phyloP scores from a whole-genome alignment of 441 rosid species.

The Gossypium davidsonii region DNA sequence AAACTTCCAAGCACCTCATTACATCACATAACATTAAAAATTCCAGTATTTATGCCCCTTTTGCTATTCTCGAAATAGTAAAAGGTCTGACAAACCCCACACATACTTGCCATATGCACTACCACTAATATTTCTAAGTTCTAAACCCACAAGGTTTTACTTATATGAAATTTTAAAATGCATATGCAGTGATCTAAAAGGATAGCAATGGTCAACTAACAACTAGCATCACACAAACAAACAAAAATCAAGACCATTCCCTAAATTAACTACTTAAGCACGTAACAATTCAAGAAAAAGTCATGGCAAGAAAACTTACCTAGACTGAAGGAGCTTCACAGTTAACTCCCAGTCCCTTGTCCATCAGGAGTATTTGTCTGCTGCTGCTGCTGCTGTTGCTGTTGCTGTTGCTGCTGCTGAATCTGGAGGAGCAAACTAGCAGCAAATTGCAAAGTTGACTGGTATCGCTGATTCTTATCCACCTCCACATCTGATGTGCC shows the following conservation, averaged over 20 bases:
- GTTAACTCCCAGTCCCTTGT: constrained; percentile 46
- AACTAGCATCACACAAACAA: constrained; percentile 6
- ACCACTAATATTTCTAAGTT: constrained; percentile 8
- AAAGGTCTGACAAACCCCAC: background rate
- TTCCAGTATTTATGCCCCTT: no score
- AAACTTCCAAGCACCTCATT: no score
- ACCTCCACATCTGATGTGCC: constrained; percentile 51
- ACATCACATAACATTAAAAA: no score
- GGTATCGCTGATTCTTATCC: constrained; percentile 83
- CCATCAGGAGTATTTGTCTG: constrained; percentile 38
- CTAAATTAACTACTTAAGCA: constrained; percentile 7
- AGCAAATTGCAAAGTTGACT: constrained; percentile 88
- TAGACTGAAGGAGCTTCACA: constrained; percentile 26
- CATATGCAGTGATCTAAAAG: background rate
- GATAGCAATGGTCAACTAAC: background rate
- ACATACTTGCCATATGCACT: background rate
- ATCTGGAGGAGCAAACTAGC: constrained; percentile 86
- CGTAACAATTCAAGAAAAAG: constrained; percentile 14
- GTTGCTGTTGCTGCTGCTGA: constrained; percentile 65
- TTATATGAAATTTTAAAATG: background rate
- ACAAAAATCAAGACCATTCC: constrained; percentile 1
- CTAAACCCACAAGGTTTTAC: background rate
- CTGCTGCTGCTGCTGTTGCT: constrained; percentile 29
- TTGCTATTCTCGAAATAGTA: no score
- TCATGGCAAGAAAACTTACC: constrained; percentile 37